phyloP scores from a whole-genome alignment of 495 filamentous ascomycete species.

The Penicillium soppii region DNA sequence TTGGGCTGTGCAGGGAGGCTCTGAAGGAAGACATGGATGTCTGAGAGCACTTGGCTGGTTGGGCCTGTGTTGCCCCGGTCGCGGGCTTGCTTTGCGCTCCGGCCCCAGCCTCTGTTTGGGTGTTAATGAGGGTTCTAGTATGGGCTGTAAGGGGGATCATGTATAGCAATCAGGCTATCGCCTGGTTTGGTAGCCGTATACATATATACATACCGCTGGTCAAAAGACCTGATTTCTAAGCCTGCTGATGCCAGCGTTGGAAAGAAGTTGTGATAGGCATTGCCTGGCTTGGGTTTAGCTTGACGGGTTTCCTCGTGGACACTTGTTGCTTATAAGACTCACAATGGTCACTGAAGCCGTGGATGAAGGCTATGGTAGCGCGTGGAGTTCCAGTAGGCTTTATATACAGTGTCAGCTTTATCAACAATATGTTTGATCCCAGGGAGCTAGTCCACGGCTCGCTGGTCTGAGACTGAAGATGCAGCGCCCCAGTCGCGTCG shows the following conservation, averaged over 20 bases:
- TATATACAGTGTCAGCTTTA: not conserved
- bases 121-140: not conserved
- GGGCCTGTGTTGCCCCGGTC: conserved; percentile 70
- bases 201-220: conserved; percentile 62
- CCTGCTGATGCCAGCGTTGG: conserved; percentile 63
- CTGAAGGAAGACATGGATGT: conserved; percentile 69
- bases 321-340: conserved; percentile 22
- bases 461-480: too few relatives aligned
- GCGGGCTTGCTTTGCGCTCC: conserved; percentile 39
- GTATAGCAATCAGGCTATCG: not conserved
- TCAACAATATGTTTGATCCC: not conserved
- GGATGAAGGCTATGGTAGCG: conserved; percentile 74
- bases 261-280: conserved; percentile 71
- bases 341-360: conserved; percentile 84
- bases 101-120: conserved; percentile 51
- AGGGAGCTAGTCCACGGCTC: not conserved
- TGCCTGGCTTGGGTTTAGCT: conserved; percentile 36
- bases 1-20: conserved; percentile 33
- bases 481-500: too few relatives aligned
- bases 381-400: conserved; percentile 52
- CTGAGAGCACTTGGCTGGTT: conserved; percentile 66
- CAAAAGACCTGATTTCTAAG: conserved; percentile 71
- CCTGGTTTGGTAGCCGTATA: too few relatives aligned
- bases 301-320: not conserved
- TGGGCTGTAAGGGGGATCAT: not conserved